Conservation (phyloP, 2,329 filamentous ascomycete genomes). For the Xylariomycetidae sp. region DNA sequence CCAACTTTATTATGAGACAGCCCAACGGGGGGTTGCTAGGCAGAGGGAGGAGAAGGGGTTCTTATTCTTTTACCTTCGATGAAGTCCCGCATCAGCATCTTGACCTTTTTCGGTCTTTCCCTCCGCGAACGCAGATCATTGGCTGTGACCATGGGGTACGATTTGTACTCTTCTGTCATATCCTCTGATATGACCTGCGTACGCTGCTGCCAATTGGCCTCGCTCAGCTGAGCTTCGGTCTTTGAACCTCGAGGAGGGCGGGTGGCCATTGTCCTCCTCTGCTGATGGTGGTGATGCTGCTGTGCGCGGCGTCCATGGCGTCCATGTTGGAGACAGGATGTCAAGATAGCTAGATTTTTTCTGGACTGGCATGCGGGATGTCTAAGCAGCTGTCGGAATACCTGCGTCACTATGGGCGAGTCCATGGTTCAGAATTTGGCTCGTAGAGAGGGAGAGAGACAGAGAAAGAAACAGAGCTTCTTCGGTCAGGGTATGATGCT, state of each 20-base stretch:
- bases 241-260: conserved; percentile 27
- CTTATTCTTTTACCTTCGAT: conserved; percentile 66
- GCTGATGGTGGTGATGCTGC: conserved; percentile 20
- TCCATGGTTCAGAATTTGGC: conserved; percentile 58
- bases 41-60: background rate
- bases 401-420: conserved; percentile 68
- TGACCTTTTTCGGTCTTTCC: conserved; percentile 79
- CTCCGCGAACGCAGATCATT: conserved; percentile 66
- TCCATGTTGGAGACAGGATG: conserved; percentile 34
- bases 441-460: too few relatives aligned
- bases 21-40: background rate
- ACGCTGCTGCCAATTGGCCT: conserved; percentile 82
- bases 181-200: conserved; percentile 71
- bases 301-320: conserved; percentile 28
- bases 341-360: conserved; percentile 35
- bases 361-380: conserved; percentile 62
- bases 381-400: conserved; percentile 82
- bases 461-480: too few relatives aligned
- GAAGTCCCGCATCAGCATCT: conserved; percentile 97
- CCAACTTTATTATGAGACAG: too few relatives aligned
- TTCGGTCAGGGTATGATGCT: too few relatives aligned
- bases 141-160: conserved; percentile 82
- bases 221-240: conserved; percentile 35
- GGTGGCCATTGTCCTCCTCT: conserved; percentile 11
- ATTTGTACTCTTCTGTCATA: conserved; percentile 72